phyloP scores from a whole-genome alignment of 352 stramenopile species.

The Aphanomyces cochlioides region DNA sequence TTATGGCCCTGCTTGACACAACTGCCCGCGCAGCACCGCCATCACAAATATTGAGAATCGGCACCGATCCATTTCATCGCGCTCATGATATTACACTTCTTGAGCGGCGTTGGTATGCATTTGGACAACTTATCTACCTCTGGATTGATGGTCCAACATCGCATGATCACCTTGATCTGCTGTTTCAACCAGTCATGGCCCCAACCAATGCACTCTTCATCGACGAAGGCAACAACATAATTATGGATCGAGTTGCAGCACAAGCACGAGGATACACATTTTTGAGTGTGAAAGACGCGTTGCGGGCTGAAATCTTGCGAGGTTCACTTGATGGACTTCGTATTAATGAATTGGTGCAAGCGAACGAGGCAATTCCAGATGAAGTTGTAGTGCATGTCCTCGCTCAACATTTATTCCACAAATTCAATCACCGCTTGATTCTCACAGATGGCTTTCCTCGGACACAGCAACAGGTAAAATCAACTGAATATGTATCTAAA shows the following conservation, averaged over 20 bases:
- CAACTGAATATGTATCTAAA: not conserved
- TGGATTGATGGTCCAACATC: not conserved
- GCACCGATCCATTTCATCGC: not conserved
- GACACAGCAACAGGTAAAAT: slow-evolving; percentile 3
- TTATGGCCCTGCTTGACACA: not conserved
- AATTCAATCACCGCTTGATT: not conserved
- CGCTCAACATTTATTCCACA: not conserved
- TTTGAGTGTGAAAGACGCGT: slow-evolving; percentile 3
- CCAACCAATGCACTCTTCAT: not conserved
- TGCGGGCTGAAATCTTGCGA: slow-evolving; percentile 15
- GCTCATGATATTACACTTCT: not conserved
- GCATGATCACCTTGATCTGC: not conserved
- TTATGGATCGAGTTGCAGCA: not conserved
- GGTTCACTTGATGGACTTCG: not conserved
- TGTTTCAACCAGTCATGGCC: not conserved
- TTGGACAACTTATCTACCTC: not conserved
- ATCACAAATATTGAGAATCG: not conserved
- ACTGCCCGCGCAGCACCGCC: not conserved
- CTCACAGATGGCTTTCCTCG: slow-evolving; percentile 10
- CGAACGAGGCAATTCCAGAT: slow-evolving; percentile 13
- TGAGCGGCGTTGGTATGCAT: not conserved
- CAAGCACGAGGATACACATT: not conserved
- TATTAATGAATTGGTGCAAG: slow-evolving; percentile 2
- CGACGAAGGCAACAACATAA: not conserved
- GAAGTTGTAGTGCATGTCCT: slow-evolving; percentile 7